Evolutionary conservation across 306 rosid genomes (phyloP), one percentile per base, ranked within the genome.

Genomic region (Ochetophila trinervis): DNA sequence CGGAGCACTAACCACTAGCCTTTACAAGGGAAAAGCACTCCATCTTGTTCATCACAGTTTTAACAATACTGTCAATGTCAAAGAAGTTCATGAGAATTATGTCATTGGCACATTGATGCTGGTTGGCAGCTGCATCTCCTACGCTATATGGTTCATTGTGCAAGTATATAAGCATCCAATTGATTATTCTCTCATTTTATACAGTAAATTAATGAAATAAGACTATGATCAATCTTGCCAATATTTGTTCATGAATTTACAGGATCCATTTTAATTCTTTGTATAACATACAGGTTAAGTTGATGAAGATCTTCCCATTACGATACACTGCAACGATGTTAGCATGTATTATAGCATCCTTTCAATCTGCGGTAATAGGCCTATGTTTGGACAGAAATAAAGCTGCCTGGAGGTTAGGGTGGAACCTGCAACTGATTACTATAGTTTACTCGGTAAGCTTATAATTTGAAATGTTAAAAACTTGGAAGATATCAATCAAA

Each of bases 381-480:
- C 6, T 71, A 11, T 79, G 77, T 73, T 8, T 90, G 18, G 77
- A 90, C 55, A 53, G 69, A 3, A 56, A 71, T 13, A 42, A 44
- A 66, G 62, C 74, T 47, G 57, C 85, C 1, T 90, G 95, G 97
- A 76, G 20, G 44, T 30, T 90, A 65, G 62, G 70, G 14, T 83
- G 88, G 91, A 71, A 90, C 74, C 71, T 87, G 16, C 74, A 87
- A 53, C 74, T 87, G 1, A 4, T 82, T 56, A 85, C 97, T 9
- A 87, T 90, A 66, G 0, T 87, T 0, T 90, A 83, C 80, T 85
- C 91, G 64, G 95, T 90, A 62, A 70, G 70, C 24, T 69, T 23
- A 8, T 4, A 17, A 27, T 27, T 27, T 27, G 32, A 27, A 27
- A 2, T 27, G 32, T 3, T 18, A 13, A 48, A 55, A 62, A n/a